Conservation (phyloP, 1,284 basidiomycete genomes). For the Ganoderma leucocontextum region DNA sequence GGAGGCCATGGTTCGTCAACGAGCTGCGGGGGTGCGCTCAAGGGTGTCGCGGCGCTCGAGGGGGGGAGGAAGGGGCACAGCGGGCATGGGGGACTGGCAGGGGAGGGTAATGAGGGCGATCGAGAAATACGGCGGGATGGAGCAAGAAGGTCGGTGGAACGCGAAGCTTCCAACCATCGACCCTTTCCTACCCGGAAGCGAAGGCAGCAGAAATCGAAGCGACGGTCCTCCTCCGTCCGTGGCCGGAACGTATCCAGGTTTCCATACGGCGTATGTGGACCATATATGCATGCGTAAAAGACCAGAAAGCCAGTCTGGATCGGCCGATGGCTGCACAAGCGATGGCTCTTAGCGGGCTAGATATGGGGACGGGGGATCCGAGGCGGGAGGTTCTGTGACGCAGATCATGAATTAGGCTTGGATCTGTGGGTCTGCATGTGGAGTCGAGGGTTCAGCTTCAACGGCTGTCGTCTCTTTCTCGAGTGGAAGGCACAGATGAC, state of each 20-base stretch:
- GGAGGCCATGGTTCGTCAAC: slow-evolving; percentile 33
- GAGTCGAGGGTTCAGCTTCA: slow-evolving; percentile 8
- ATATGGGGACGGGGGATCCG: neutral
- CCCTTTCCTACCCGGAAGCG: slow-evolving; percentile 24
- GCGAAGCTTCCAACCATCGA: slow-evolving; percentile 5
- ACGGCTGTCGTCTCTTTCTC: neutral
- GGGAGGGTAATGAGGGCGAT: slow-evolving; percentile 25
- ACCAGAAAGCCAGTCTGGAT: neutral
- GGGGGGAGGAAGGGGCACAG: slow-evolving; percentile 9
- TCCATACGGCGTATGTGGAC: neutral
- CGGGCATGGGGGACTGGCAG: slow-evolving; percentile 7
- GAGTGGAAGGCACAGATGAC: neutral
- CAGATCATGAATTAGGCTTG: neutral
- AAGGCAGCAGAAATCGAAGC: slow-evolving; percentile 6
- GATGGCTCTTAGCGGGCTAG: neutral
- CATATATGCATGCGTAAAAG: neutral
- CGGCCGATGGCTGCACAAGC: neutral
- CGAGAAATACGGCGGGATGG: neutral
- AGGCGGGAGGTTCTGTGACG: neutral
- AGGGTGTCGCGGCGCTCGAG: slow-evolving; percentile 29
- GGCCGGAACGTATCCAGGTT: neutral
- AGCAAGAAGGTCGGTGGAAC: slow-evolving; percentile 19
- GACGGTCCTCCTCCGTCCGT: neutral
- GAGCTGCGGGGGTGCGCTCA: slow-evolving; percentile 14
- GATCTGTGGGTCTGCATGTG: neutral